phyloP scores from a whole-genome alignment of 108 stramenopile species.

The Cylindrotheca fusiformis region DNA sequence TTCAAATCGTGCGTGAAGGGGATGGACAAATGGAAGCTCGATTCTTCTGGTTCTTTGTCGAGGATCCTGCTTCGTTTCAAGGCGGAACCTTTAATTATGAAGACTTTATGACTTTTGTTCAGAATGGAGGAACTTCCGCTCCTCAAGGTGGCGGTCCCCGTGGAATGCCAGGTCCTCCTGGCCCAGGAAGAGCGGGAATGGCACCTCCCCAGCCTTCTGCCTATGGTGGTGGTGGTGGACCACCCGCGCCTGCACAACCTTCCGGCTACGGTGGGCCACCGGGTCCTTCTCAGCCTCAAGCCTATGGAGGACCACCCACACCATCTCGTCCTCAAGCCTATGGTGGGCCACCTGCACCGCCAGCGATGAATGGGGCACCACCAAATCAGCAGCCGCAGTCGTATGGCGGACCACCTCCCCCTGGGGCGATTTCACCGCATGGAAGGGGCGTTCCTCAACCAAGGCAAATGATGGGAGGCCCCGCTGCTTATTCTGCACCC shows the following conservation, averaged over 20 bases:
- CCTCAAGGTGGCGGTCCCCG: slow-evolving; percentile 30
- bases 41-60: slow-evolving; percentile 94
- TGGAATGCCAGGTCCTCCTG: slow-evolving; percentile 37
- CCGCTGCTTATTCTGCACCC: not conserved
- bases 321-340: slow-evolving; percentile 12
- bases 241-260: slow-evolving; percentile 13
- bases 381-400: slow-evolving; percentile 6
- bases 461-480: not conserved
- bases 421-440: no score
- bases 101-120: slow-evolving; percentile 84
- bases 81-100: slow-evolving; percentile 91
- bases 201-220: slow-evolving; percentile 12
- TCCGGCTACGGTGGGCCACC: slow-evolving; percentile 27
- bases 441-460: no score
- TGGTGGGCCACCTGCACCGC: slow-evolving; percentile 12
- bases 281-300: slow-evolving; percentile 14
- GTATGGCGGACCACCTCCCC: slow-evolving; percentile 9
- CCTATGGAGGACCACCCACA: slow-evolving; percentile 20
- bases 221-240: slow-evolving; percentile 6
- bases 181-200: slow-evolving; percentile 18
- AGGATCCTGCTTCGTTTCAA: slow-evolving; percentile 93
- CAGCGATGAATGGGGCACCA: slow-evolving; percentile 6
- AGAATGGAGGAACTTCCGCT: slow-evolving; percentile 28
- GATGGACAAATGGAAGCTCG: slow-evolving; percentile 83
- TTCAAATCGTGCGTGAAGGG: slow-evolving; percentile 87